Evolutionary conservation across 139 green algal genomes (phyloP).

Genomic region (Chlorella sp.): DNA sequence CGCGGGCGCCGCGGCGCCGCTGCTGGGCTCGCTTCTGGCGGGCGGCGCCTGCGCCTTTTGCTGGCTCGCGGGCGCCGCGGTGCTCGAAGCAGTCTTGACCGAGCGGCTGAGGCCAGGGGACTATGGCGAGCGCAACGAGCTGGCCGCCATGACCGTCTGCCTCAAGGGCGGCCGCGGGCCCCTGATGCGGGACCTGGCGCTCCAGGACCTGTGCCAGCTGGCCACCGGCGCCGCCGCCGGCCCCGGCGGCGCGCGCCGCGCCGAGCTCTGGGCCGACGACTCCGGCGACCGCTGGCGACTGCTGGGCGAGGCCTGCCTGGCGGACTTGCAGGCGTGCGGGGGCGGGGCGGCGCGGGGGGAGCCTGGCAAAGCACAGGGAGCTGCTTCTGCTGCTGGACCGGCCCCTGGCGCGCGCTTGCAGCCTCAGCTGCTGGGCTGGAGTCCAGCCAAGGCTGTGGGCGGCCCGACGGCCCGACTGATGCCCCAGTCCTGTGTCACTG

Average conservation of each 20-base stretch:
- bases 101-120: conserved; percentile 39
- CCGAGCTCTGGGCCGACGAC: conserved; percentile 52
- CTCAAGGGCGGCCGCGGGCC: conserved; percentile 9
- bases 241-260: conserved; percentile 13
- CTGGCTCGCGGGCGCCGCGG: conserved; percentile 1
- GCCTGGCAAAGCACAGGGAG: too few relatives aligned
- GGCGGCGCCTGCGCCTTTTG: conserved; percentile 9
- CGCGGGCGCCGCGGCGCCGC: not conserved
- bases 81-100: conserved; percentile 48
- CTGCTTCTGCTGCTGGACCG: not conserved
- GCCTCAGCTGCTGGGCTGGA: not conserved
- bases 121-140: conserved; percentile 30
- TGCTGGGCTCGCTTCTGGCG: conserved; percentile 10
- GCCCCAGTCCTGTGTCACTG: not conserved
- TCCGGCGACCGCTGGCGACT: conserved; percentile 41
- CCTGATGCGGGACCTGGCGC: conserved; percentile 29
- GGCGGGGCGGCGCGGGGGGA: too few relatives aligned
- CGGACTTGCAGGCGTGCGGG: conserved; percentile 13
- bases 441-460: too few relatives aligned
- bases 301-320: conserved; percentile 26
- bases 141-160: conserved; percentile 25
- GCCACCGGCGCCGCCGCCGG: conserved; percentile 5
- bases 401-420: not conserved
- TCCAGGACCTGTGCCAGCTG: conserved; percentile 24
- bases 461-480: too few relatives aligned